Conservation (phyloP, 768 basidiomycete genomes). For the Pulveroboletus frians region DNA sequence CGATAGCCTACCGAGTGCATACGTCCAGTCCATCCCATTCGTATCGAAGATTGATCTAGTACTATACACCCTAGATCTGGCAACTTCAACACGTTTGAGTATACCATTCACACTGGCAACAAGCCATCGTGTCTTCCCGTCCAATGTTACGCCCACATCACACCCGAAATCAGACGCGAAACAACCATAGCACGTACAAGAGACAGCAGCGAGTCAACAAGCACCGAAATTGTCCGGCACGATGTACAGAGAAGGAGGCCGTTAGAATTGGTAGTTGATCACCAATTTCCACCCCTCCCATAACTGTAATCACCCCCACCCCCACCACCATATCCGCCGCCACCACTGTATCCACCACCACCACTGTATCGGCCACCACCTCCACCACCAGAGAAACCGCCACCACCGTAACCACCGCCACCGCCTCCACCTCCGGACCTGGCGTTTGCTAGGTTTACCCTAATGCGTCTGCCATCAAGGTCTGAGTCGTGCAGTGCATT, state of each 20-base stretch:
- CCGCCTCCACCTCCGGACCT: conserved; percentile 29
- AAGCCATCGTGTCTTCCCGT: too few relatives aligned
- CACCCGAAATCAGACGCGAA: background rate
- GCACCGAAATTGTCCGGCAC: background rate
- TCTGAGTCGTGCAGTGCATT: conserved; percentile 44
- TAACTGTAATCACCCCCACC: background rate
- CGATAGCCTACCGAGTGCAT: too few relatives aligned
- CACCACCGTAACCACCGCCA: conserved; percentile 10
- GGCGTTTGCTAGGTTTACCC: conserved; percentile 41
- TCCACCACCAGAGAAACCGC: conserved; percentile 2
- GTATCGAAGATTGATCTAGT: too few relatives aligned
- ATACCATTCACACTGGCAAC: too few relatives aligned
- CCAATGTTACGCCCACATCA: too few relatives aligned
- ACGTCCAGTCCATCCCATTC: too few relatives aligned
- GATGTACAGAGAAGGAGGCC: conserved; percentile 4
- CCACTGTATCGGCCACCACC: conserved; percentile 6
- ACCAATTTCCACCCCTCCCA: conserved; percentile 5
- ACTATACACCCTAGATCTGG: too few relatives aligned
- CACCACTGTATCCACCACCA: conserved; percentile 7
- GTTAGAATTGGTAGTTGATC: conserved; percentile 4
- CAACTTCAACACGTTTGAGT: too few relatives aligned
- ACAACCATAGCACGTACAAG: conserved; percentile 1
- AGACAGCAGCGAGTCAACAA: background rate
- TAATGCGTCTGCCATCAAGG: conserved; percentile 50
- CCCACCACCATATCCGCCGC: conserved; percentile 8